Evolutionary conservation across 164 flowering plant genomes (phyloP).

Genomic region (Santalum album): DNA sequence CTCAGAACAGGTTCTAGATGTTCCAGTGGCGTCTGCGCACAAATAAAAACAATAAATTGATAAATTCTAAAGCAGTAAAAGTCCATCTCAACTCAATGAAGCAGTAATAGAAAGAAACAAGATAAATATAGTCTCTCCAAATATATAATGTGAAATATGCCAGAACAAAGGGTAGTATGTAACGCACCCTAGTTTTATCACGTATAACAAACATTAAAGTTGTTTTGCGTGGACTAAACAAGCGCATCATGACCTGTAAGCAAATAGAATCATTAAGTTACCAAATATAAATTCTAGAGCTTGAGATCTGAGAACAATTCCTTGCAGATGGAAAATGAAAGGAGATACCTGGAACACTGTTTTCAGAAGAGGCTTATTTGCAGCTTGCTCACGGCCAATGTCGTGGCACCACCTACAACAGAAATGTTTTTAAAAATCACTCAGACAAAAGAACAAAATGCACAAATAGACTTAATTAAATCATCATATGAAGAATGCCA

Average conservation of each 20-base stretch:
- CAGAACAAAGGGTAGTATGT: neutral
- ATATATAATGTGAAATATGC: too few species aligned
- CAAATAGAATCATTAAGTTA: conserved; percentile 10
- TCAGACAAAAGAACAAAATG: neutral
- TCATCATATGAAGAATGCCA: too few species aligned
- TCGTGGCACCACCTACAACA: conserved; percentile 95
- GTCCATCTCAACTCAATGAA: too few species aligned
- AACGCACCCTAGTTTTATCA: conserved; percentile 77
- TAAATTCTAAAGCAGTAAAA: neutral
- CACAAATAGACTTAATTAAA: too few species aligned
- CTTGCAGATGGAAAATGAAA: neutral
- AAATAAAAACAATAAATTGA: conserved; percentile 4
- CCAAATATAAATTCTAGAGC: conserved; percentile 2
- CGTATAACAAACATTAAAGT: conserved; percentile 94
- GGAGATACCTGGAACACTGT: conserved; percentile 88
- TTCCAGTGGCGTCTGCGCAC: conserved; percentile 80
- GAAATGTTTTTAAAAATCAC: neutral
- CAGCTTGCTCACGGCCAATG: conserved; percentile 99
- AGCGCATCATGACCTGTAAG: conserved; percentile 91
- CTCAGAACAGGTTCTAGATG: conserved; percentile 85
- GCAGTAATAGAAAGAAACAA: neutral
- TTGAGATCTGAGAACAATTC: neutral
- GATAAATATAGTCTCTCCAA: too few species aligned
- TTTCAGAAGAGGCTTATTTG: conserved; percentile 93
- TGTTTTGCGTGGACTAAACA: conserved; percentile 96